Evolutionary conservation across 306 rosid species (phyloP).

Genomic region (Nissolia schottii): DNA sequence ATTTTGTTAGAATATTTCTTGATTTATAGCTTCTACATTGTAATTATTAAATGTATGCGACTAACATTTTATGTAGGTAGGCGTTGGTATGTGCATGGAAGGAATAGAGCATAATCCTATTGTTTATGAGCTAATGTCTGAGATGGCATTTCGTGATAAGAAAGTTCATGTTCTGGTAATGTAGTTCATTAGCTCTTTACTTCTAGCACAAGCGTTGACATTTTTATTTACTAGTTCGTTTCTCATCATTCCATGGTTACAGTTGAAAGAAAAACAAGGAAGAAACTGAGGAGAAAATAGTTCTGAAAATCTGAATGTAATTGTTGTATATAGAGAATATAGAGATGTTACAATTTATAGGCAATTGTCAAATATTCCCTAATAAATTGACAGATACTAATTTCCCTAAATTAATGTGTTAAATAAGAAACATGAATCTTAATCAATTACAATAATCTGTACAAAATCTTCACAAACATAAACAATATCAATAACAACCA

Average conservation of each 20-base stretch:
- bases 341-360: no score
- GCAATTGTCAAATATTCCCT: no score
- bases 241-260: not conserved
- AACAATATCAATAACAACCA: no score
- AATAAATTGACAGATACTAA: no score
- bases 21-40: not conserved
- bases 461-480: no score
- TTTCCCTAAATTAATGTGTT: no score
- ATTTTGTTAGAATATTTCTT: not conserved
- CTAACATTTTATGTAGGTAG: constrained; percentile 49
- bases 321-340: no score
- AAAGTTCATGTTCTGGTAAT: constrained; percentile 68
- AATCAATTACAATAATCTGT: no score
- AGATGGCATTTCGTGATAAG: constrained; percentile 82
- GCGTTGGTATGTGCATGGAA: constrained; percentile 99
- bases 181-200: not conserved
- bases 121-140: constrained; percentile 81
- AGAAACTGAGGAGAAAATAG: no score
- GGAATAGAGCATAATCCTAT: constrained; percentile 95
- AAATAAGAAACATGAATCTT: no score
- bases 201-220: not conserved
- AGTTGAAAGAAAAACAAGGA: no score
- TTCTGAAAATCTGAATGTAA: no score
- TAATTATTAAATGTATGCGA: not conserved
- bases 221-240: not conserved